A percentile compares a stretch with the other conserved stretches of the same genome.
phyloP scores from a whole-genome alignment of 371 early-diverging fungal species.

The Mucor velutinosus region DNA sequence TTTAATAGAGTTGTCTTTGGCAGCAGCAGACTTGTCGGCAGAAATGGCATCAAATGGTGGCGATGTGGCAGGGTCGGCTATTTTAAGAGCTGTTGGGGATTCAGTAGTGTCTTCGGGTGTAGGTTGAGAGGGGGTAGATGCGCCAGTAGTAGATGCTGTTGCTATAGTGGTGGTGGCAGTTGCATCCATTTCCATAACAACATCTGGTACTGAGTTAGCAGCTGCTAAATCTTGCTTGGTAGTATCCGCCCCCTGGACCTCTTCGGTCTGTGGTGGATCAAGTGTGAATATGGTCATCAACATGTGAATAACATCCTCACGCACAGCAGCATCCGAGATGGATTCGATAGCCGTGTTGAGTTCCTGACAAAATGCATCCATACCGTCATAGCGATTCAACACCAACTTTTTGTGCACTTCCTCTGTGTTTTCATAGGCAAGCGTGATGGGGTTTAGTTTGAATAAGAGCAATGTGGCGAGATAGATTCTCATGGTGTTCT shows the following conservation, averaged over 20 bases:
- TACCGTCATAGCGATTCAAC: neutral
- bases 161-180: neutral
- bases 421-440: neutral
- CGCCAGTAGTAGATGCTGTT: too few relatives aligned
- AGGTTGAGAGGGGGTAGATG: too few relatives aligned
- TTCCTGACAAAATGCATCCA: neutral
- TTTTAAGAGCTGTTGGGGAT: neutral
- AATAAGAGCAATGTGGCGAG: neutral
- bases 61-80: neutral
- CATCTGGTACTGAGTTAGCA: neutral
- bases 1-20: neutral
- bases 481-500: constrained; percentile 3
- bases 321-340: neutral
- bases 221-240: neutral
- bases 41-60: neutral
- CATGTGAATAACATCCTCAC: neutral
- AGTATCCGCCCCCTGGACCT: neutral
- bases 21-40: too few relatives aligned
- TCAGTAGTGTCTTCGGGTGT: neutral
- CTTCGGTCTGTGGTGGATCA: neutral
- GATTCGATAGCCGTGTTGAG: neutral
- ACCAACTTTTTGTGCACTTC: constrained; percentile 4
- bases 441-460: neutral
- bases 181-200: neutral
- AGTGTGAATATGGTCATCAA: neutral